phyloP scores from a whole-genome alignment of 208 protist genomes.

The Leishmania turanica region DNA sequence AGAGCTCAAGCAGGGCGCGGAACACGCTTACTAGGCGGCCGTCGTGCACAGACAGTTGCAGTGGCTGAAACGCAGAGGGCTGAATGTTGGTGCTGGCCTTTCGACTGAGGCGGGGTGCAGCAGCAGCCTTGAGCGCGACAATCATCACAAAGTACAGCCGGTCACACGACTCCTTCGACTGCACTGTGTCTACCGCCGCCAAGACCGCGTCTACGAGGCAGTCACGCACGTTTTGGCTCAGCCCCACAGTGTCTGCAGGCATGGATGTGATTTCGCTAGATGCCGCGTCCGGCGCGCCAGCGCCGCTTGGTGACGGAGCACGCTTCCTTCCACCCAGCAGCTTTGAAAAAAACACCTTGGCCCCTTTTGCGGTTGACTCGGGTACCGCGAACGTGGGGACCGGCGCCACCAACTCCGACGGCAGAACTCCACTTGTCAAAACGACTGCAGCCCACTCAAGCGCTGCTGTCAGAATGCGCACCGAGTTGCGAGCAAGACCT shows the following conservation, averaged over 20 bases:
- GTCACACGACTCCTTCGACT: conserved; percentile 52
- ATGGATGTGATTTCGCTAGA: not conserved
- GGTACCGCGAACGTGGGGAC: conserved; percentile 42
- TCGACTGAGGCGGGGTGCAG: conserved; percentile 50
- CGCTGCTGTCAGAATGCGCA: conserved; percentile 39
- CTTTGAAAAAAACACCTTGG: conserved; percentile 69
- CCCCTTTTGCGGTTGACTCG: conserved; percentile 31
- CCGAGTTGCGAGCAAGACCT: conserved; percentile 29
- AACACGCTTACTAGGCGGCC: conserved; percentile 47
- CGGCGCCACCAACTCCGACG: conserved; percentile 33
- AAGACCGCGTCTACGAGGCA: conserved; percentile 70
- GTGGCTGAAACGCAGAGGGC: conserved; percentile 22
- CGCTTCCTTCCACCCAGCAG: conserved; percentile 38
- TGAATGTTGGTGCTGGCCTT: conserved; percentile 17
- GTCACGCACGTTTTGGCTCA: conserved; percentile 49
- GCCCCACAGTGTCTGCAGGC: conserved; percentile 12
- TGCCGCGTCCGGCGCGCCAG: not conserved
- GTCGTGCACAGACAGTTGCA: conserved; percentile 49
- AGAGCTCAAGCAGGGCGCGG: conserved; percentile 50
- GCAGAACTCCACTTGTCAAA: conserved; percentile 59
- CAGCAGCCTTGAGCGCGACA: conserved; percentile 55
- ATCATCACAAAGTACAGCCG: conserved; percentile 65
- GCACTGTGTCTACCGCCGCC: conserved; percentile 33
- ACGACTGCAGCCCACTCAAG: conserved; percentile 66
- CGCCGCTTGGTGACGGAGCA: not conserved